These are phyloP conservation scores for Cryphonectria nitschkei DNA, from an alignment of 2,329 filamentous ascomycete genomes.

Conservation along the genomic window DNA sequence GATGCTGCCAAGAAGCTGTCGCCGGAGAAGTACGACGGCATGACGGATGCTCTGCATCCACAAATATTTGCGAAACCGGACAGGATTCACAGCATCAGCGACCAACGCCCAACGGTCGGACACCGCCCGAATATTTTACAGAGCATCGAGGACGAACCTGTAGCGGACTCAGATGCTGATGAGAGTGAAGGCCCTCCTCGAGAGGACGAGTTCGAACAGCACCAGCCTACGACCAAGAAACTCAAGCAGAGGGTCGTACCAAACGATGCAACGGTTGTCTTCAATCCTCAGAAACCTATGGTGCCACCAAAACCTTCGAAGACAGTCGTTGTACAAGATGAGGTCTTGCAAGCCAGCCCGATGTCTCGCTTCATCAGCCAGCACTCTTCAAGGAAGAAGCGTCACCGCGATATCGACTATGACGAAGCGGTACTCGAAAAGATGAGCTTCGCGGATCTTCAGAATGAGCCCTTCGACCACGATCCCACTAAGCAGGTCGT, in stretches of 20 bases:
- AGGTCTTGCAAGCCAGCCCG: conserved; percentile 28
- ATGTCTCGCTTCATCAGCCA: conserved; percentile 30
- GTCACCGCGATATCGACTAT: conserved; percentile 55
- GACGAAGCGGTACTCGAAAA: conserved; percentile 57
- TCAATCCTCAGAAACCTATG: conserved; percentile 25
- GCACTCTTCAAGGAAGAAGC: conserved; percentile 42
- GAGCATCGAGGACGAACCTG: conserved; percentile 32
- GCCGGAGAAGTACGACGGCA: conserved; percentile 33
- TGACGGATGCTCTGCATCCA: conserved; percentile 25
- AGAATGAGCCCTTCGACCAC: conserved; percentile 58
- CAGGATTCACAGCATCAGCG: conserved; percentile 32
- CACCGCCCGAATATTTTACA: conserved; percentile 37
- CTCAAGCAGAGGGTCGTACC: conserved; percentile 27
- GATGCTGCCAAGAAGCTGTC: conserved; percentile 29
- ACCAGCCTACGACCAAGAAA: conserved; percentile 33
- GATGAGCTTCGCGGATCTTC: conserved; percentile 58
- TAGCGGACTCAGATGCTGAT: conserved; percentile 33
- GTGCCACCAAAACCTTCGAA: conserved; percentile 23
- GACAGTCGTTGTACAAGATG: conserved; percentile 21
- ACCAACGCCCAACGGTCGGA: conserved; percentile 32
- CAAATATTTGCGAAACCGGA: conserved; percentile 19
- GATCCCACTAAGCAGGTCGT: conserved; percentile 55
- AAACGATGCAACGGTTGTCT: conserved; percentile 25
- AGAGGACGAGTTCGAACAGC: conserved; percentile 36
- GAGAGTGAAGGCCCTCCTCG: conserved; percentile 35